Base-by-base conservation (phyloP, 805 yeast species). In the Candida koratica region DNA sequence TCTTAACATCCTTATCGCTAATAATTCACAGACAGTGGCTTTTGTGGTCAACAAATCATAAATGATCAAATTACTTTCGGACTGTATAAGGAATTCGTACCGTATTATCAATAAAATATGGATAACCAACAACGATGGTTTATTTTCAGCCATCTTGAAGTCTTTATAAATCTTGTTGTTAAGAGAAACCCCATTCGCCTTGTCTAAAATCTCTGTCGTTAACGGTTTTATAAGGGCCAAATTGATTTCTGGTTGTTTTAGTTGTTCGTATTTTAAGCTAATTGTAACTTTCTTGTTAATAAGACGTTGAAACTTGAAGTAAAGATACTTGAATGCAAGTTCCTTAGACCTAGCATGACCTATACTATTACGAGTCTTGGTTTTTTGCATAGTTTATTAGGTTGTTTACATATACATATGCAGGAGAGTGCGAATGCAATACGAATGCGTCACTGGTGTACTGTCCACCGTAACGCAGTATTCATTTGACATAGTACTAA, bases 1-100 rank as follows among this genome's bases (percentile, higher is more conserved):
- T 29, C 71, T 55, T 19, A 75, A 55, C 51, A 75, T 60, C 41
- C 75, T 56, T 14, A 72, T 59, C 2, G 79, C 76, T 23, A 74
- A 54, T n/a, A 71, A 46, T 50, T 75, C 81, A 46, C 81, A 75
- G 4, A 73, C 58, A 38, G 57, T 64, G 22, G 79, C 68, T 36
- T 76, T 65, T 3, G 80, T 72, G 10, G 39, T 39, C 34, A 65
- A 49, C 29, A 65, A 48, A 25, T 66, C 71, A 39, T 47, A 63
- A 38, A 55, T 47, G 12, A 64, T 56, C 39, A 64, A 48, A 39
- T 66, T 62, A 43, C 57, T 57, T 32, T 64, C 66, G 4, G 64
- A 52, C 41, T 66, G 71, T 22, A 65, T 61, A 34, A 55, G 43
- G 41, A 54, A 66, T 46, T 66, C 71, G 36, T 64, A 63, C 28